Base-by-base conservation (phyloP, 345 rosid genomes). In the Rhizophora mangle region DNA sequence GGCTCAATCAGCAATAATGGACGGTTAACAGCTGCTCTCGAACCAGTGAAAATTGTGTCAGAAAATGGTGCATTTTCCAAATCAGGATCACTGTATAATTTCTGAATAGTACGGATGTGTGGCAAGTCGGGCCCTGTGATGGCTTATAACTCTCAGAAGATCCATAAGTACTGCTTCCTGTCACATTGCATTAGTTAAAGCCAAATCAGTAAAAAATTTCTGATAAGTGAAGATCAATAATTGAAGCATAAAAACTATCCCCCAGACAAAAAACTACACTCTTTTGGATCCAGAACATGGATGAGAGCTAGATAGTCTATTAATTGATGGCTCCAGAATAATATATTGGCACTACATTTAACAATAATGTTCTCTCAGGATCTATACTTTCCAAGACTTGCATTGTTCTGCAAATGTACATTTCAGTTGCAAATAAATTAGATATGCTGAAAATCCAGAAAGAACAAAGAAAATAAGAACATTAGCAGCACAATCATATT, bases 151-250 rank as follows among this genome's bases (percentile, higher is more conserved):
- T 75, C 88, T 84, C 11, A 91, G 95, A 80, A 94, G 98, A 83
- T 94, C 97, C 89, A 89, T 63, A 54, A 94, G 84, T 67, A 94
- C 77, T 21, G 85, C 93, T 87, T 91, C 98, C 98, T 94, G 95
- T 34, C 82, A 69, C 77, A 81, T 61, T 29, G 47, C 68, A 75
- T 68, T 68, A 24, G 68, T 64, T 37, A 56, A 9, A 62, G 22
- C 10, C 24, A 34, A 21, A 24, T 64, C 60, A 53, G 52, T 47
- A 37, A 11, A 34, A 60, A 18, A 31, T 18, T 58, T 6, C 22
- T 6, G 18, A 0, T 11, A 19, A 54, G 51, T n/a, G 6, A 34
- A 2, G 16, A 59, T 65, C 37, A 65, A 32, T 22, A 16, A 56
- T 24, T 16, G 9, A 24, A 16, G 18, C 29, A 4, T 15, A 56